Percentiles rank a stretch among this genome's conserved stretches.
phyloP scores from a whole-genome alignment of 1,284 basidiomycete species.

The Papiliotrema nemorosa region DNA sequence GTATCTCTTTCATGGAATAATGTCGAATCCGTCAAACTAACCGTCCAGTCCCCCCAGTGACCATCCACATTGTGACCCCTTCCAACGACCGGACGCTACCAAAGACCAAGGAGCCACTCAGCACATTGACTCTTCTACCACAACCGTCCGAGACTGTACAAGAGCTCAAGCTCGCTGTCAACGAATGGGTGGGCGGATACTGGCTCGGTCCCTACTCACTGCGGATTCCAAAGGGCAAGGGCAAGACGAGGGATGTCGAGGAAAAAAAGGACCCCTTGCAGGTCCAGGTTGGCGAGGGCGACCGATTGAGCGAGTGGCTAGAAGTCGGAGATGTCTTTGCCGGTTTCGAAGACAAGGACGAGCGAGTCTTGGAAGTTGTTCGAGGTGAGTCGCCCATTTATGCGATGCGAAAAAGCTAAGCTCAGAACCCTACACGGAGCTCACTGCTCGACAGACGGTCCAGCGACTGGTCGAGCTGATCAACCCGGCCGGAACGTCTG shows the following conservation, averaged over 20 bases:
- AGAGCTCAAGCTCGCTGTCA: conserved; percentile 48
- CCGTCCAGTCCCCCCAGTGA: conserved; percentile 27
- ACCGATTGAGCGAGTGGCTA: conserved; percentile 49
- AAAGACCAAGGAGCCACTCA: conserved; percentile 26
- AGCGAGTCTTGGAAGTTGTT: conserved; percentile 46
- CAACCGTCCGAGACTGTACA: conserved; percentile 47
- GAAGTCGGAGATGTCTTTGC: conserved; percentile 50
- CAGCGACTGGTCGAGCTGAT: conserved; percentile 53
- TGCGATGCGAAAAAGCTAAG: not conserved
- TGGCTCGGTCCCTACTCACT: conserved; percentile 51
- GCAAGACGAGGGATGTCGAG: conserved; percentile 11
- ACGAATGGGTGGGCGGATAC: conserved; percentile 50
- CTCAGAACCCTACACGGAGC: conserved; percentile 54
- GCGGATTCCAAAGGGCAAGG: conserved; percentile 29
- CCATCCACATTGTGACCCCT: conserved; percentile 43
- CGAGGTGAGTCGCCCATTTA: conserved; percentile 29
- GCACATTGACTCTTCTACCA: conserved; percentile 38
- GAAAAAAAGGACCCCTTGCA: conserved; percentile 30
- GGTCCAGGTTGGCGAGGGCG: conserved; percentile 43
- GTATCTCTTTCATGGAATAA: not conserved
- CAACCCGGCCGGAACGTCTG: conserved; percentile 47
- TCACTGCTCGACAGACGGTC: conserved; percentile 52
- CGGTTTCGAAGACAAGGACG: conserved; percentile 31
- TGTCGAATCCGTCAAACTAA: not conserved
- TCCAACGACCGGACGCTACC: conserved; percentile 42